Base-by-base conservation (phyloP, 2,329 filamentous ascomycete genomes). In the Aquanectria penicillioides region DNA sequence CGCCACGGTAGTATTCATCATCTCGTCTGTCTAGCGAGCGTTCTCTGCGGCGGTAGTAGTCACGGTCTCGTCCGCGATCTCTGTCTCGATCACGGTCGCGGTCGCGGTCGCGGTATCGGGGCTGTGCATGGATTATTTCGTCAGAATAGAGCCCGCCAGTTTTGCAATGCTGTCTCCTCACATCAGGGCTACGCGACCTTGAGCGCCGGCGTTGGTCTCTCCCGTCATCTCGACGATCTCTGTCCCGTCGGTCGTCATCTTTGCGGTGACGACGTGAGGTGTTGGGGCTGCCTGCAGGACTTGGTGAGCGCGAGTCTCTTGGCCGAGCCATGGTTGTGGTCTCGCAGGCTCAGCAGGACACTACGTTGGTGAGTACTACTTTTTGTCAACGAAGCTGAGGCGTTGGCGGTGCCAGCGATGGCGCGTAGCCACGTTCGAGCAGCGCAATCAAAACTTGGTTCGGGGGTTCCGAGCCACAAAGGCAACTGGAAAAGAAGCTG, bases 231-330 rank as follows among this genome's bases (percentile, higher is more conserved):
- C 81, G 78, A 63, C 82, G 81, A 67, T 82, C 80, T 71, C 81
- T 78, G 64, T 77, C 83, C 75, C 77, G 85, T 75, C 87, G 86
- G 69, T 79, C 81, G 75, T 85, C 83, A 78, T 85, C 82, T 77
- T 87, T 85, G 70, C 83, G 84, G 73, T 79, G 86, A 80, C 87
- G 90, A 80, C 87, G 89, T 73, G 88, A 87, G 78, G 87, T 88
- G 78, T 86, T 84, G 75, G 91, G 89, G 84, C 90, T 93, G 87
- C 90, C 91, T 93, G 89, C 88, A 89, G 90, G 90, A 88, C 90
- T 93, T 91, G 91, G 92, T 94, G 91, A 94, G 91, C 91, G 85
- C 80, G 85, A 86, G 82, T 86, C 84, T 84, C 82, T 86, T 79
- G 81, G 84, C 79, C 84, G 85, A 86, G 83, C 84, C 85, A 87